A percentile compares a stretch with the other conserved stretches of the same genome.
These are phyloP conservation scores for Pulveroboletus frians DNA, from an alignment of 768 basidiomycete species.

Conservation along the genomic window DNA sequence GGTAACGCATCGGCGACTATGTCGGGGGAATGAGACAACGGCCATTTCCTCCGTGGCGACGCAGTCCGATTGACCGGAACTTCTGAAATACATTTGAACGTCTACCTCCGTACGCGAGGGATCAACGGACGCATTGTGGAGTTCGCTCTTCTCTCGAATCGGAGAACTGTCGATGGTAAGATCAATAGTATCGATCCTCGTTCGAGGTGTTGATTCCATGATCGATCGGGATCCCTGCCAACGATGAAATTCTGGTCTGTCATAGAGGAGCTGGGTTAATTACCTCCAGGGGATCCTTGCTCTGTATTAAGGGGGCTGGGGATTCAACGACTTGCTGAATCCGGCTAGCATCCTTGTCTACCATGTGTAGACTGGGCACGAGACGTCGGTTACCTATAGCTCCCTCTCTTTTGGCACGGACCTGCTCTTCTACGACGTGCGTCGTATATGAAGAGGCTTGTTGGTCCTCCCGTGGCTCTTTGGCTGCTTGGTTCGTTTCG, in stretches of 20 bases:
- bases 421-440: not conserved
- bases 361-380: not conserved
- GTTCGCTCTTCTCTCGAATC: constrained; percentile 1
- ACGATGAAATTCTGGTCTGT: constrained; percentile 1
- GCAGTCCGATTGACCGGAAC: not conserved
- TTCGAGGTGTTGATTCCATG: constrained; percentile 14
- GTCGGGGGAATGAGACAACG: constrained; percentile 1
- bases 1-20: constrained; percentile 22
- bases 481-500: constrained; percentile 8
- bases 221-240: constrained; percentile 9
- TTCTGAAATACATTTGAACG: not conserved
- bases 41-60: not conserved
- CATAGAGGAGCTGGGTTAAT: not conserved
- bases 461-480: constrained; percentile 31
- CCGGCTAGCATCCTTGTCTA: not conserved
- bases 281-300: constrained; percentile 9
- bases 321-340: not conserved
- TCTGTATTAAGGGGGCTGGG: constrained; percentile 2
- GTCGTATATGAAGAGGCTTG: not conserved
- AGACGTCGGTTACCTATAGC: not conserved
- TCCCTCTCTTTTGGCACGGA: constrained; percentile 1
- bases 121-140: not conserved
- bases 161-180: constrained; percentile 36
- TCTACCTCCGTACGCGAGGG: not conserved
- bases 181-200: constrained; percentile 38